phyloP scores from a whole-genome alignment of 2,329 filamentous ascomycete genomes.

The Penicillium paneum region DNA sequence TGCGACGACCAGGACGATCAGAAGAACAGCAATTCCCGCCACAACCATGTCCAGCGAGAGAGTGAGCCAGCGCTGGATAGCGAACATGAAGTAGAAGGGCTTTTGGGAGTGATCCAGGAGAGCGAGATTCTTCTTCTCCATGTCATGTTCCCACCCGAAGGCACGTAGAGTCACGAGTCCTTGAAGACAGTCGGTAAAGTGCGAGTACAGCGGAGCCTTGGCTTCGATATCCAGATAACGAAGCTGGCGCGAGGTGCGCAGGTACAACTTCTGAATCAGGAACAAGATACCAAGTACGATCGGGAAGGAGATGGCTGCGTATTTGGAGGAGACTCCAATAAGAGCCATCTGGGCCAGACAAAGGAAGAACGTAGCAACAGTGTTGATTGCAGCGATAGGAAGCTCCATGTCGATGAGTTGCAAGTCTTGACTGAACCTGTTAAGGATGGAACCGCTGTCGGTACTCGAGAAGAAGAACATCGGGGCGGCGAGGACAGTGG shows the following conservation, averaged over 20 bases:
- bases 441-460: conserved; percentile 42
- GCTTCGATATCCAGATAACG: conserved; percentile 61
- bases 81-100: conserved; percentile 57
- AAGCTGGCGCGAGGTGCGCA: conserved; percentile 60
- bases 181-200: conserved; percentile 57
- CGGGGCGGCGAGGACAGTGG: conserved; percentile 47
- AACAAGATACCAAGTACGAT: conserved; percentile 49
- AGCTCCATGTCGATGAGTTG: conserved; percentile 46
- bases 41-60: conserved; percentile 53
- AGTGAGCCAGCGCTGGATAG: conserved; percentile 57
- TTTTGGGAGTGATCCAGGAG: conserved; percentile 55
- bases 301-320: conserved; percentile 52
- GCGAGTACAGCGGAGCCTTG: conserved; percentile 57
- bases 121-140: conserved; percentile 45
- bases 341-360: conserved; percentile 49
- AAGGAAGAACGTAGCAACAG: conserved; percentile 34
- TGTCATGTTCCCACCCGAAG: conserved; percentile 52
- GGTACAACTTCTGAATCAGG: conserved; percentile 55
- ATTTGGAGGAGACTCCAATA: conserved; percentile 49
- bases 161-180: conserved; percentile 57
- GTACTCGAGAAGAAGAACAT: conserved; percentile 45
- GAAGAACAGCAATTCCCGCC: conserved; percentile 46
- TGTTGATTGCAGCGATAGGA: conserved; percentile 41
- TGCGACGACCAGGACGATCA: conserved; percentile 51
- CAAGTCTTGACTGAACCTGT: conserved; percentile 47